Percentiles rank a stretch among this genome's conserved stretches.
phyloP scores from a whole-genome alignment of 805 yeast species.

The Tetrapisispora nanseiensis region DNA sequence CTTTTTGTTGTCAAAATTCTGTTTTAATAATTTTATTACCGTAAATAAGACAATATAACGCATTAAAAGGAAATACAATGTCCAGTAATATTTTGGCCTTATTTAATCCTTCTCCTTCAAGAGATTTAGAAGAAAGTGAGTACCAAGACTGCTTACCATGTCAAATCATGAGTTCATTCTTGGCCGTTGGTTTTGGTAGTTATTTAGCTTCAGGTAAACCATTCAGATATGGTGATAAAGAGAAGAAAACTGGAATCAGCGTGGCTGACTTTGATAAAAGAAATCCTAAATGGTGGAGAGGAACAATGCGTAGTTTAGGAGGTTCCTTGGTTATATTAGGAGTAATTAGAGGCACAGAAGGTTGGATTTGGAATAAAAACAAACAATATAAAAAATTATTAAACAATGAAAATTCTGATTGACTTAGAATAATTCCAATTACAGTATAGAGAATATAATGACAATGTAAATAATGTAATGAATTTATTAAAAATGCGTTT shows the following conservation, averaged over 20 bases:
- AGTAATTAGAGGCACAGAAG: constrained; percentile 53
- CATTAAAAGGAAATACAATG: no score
- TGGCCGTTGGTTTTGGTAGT: constrained; percentile 50
- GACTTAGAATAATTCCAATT: not conserved
- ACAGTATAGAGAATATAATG: not conserved
- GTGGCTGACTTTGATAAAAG: constrained; percentile 27
- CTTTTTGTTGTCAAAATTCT: no score
- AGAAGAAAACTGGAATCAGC: constrained; percentile 26
- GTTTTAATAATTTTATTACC: no score
- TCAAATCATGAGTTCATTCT: constrained; percentile 51
- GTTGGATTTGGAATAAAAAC: constrained; percentile 42
- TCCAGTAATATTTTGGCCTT: constrained; percentile 40
- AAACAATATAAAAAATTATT: constrained; percentile 16
- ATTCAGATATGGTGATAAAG: constrained; percentile 39
- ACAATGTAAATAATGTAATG: not conserved
- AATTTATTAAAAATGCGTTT: not conserved
- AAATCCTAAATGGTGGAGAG: constrained; percentile 57
- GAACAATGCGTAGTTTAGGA: constrained; percentile 44
- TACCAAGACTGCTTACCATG: constrained; percentile 56
- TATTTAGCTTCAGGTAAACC: constrained; percentile 51
- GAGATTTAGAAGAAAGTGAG: constrained; percentile 36
- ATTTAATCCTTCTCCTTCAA: constrained; percentile 40
- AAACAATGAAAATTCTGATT: not conserved
- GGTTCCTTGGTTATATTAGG: constrained; percentile 47
- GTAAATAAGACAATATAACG: no score